A percentile compares a stretch with the other conserved stretches of the same genome.
Conservation (phyloP, 176 grass and related monocot genomes). For the Oryza meridionalis region DNA sequence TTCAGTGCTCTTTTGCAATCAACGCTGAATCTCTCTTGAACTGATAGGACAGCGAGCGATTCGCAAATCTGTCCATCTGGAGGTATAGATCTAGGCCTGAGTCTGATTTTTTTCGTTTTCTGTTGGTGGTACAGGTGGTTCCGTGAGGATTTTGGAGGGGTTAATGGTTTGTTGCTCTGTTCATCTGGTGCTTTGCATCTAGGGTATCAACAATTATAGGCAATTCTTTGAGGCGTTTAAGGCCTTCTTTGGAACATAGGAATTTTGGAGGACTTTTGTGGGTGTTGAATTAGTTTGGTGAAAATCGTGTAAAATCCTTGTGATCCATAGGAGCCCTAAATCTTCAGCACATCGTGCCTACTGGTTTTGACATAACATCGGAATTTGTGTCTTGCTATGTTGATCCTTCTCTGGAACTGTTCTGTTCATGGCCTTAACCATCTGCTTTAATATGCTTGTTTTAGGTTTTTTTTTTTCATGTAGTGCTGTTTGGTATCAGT, state of each 20-base stretch:
- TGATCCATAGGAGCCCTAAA: background rate
- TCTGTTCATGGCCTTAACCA: background rate
- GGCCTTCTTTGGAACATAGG: background rate
- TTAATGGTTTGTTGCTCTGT: background rate
- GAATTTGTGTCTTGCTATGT: conserved; percentile 15
- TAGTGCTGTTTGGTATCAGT: background rate
- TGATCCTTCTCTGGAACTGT: background rate
- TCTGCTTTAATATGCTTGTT: background rate
- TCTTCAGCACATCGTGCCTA: conserved; percentile 11
- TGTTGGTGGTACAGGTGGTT: background rate
- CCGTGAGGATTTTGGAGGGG: background rate
- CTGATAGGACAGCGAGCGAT: conserved; percentile 11
- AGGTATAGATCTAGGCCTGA: conserved; percentile 37
- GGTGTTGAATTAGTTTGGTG: background rate
- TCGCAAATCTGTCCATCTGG: conserved; percentile 32
- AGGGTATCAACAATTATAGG: conserved; percentile 10
- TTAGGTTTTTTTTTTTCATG: background rate
- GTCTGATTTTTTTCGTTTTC: background rate
- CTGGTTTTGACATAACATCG: background rate
- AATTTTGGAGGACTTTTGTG: background rate
- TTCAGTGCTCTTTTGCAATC: conserved; percentile 18
- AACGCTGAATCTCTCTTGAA: background rate
- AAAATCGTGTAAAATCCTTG: background rate
- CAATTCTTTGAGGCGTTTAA: background rate
- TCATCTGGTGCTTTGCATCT: background rate